Evolutionary conservation across 805 yeast species (phyloP).

Genomic region (Metschnikowia amazonensis): DNA sequence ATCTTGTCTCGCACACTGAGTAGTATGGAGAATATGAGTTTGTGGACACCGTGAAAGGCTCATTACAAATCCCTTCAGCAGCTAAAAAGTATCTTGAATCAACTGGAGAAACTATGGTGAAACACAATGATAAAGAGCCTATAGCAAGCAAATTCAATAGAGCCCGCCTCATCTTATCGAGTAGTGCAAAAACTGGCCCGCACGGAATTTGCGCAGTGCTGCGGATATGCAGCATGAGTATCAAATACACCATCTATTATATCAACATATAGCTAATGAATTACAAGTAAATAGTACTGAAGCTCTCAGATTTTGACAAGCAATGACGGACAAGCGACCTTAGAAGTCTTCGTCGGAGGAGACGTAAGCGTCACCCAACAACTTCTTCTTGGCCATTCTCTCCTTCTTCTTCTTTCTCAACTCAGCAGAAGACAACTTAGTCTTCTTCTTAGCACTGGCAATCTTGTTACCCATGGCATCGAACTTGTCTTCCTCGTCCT

Average conservation of each 20-base stretch:
- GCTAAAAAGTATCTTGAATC: neutral
- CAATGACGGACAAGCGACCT: conserved; percentile 16
- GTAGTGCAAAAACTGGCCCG: neutral
- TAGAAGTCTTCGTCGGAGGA: conserved; percentile 78
- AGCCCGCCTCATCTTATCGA: neutral
- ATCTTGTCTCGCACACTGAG: conserved; percentile 12
- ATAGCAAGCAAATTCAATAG: neutral
- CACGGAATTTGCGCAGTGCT: neutral
- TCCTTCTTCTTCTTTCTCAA: conserved; percentile 99
- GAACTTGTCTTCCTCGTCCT: conserved; percentile 87
- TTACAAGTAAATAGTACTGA: conserved; percentile 17
- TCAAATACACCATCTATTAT: conserved; percentile 17
- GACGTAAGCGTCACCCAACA: conserved; percentile 97
- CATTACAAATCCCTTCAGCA: neutral
- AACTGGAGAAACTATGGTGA: neutral
- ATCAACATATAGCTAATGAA: conserved; percentile 19
- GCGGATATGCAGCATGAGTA: neutral
- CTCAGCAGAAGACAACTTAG: conserved; percentile 97
- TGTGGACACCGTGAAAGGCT: neutral
- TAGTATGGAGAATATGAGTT: conserved; percentile 15
- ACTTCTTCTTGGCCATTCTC: conserved; percentile 99
- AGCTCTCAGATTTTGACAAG: conserved; percentile 8
- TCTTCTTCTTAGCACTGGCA: conserved; percentile 92
- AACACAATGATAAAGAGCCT: neutral
- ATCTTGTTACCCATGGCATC: conserved; percentile 99